Conservation (phyloP, 768 basidiomycete genomes). For the Paxillus ammoniavirescens region DNA sequence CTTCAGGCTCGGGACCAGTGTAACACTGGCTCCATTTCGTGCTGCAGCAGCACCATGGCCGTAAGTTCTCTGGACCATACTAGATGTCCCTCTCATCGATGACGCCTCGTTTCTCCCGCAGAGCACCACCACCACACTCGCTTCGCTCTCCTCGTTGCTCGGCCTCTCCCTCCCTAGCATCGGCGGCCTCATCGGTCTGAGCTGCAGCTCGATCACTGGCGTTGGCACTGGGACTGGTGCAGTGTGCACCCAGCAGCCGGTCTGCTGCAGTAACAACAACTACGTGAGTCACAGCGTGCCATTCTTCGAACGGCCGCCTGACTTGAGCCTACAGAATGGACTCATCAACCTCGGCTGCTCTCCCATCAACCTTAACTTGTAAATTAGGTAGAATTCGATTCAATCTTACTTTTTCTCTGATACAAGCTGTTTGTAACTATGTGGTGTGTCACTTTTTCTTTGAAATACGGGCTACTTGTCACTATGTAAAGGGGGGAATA, state of each 20-base stretch:
- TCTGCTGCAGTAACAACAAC: conserved; percentile 46
- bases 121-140: neutral
- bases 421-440: no score
- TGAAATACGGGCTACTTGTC: no score
- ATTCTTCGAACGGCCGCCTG: no score
- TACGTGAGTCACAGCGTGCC: conserved; percentile 38
- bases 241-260: conserved; percentile 31
- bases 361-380: conserved; percentile 1
- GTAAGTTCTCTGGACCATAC: neutral
- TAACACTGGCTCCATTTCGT: conserved; percentile 37
- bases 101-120: neutral
- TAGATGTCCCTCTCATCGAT: neutral
- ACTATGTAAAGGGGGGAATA: no score
- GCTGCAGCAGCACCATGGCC: neutral
- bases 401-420: no score
- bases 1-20: conserved; percentile 27
- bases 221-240: conserved; percentile 31
- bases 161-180: neutral
- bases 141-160: neutral
- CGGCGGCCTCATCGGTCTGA: conserved; percentile 27
- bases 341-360: neutral
- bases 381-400: neutral
- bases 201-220: conserved; percentile 34
- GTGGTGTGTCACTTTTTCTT: no score
- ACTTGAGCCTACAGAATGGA: neutral